phyloP scores from a whole-genome alignment of 1,139 yeast species.

The Lodderomyces pseudojiufengensis region DNA sequence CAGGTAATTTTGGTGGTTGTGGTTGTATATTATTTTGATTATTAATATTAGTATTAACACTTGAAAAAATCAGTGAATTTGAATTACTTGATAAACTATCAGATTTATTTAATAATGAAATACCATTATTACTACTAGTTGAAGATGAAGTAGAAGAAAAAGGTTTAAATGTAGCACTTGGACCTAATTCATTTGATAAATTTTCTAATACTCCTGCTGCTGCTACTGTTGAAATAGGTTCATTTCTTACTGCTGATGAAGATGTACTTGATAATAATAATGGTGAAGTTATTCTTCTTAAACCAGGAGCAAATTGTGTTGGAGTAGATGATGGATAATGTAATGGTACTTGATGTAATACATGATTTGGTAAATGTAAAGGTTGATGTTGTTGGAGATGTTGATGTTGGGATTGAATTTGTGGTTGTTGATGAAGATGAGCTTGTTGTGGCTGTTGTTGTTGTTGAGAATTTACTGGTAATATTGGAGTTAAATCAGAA shows the following conservation, averaged over 20 bases:
- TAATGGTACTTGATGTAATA: constrained; percentile 41
- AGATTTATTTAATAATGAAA: constrained; percentile 27
- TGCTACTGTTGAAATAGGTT: constrained; percentile 17
- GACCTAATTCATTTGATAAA: constrained; percentile 47
- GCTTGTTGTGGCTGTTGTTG: constrained; percentile 7
- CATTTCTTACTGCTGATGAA: constrained; percentile 34
- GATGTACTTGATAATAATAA: constrained; percentile 48
- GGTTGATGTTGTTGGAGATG: constrained; percentile 5
- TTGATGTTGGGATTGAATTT: constrained; percentile 7
- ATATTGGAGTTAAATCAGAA: constrained; percentile 28
- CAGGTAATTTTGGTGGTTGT: constrained; percentile 4
- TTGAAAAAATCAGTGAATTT: constrained; percentile 13
- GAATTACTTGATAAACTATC: constrained; percentile 3
- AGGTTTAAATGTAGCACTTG: constrained; percentile 40
- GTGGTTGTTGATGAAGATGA: constrained; percentile 16
- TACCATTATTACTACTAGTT: constrained; percentile 17
- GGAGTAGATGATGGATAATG: constrained; percentile 70
- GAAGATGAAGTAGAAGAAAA: constrained; percentile 5
- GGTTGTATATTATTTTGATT: constrained; percentile 22
- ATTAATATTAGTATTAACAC: constrained; percentile 15
- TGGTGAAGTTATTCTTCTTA: constrained; percentile 63
- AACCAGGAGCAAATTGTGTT: constrained; percentile 64
- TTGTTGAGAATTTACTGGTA: constrained; percentile 18
- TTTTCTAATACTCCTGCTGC: constrained; percentile 66
- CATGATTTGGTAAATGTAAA: constrained; percentile 18